phyloP scores from a whole-genome alignment of 2,329 filamentous ascomycete species.

The Microcera coccophila region DNA sequence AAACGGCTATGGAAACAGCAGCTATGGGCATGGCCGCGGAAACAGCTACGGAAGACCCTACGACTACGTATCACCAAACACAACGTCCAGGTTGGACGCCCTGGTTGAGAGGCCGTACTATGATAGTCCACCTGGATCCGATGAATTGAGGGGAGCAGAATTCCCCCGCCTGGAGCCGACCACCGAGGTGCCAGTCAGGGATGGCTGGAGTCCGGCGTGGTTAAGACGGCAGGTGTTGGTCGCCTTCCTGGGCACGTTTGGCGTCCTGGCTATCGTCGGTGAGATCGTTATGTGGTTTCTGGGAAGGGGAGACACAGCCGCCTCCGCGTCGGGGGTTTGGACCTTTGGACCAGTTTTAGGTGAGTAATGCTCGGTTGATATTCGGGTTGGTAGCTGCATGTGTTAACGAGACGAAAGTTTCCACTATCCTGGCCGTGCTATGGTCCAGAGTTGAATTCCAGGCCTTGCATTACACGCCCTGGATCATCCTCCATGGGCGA shows the following conservation, averaged over 20 bases:
- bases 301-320: conserved; percentile 16
- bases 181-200: conserved; percentile 19
- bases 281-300: conserved; percentile 25
- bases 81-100: conserved; percentile 14
- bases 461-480: conserved; percentile 26
- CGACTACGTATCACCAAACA: neutral
- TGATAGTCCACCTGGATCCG: conserved; percentile 18
- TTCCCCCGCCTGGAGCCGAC: conserved; percentile 8
- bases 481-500: conserved; percentile 26
- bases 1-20: neutral
- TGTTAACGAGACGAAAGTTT: conserved; percentile 15
- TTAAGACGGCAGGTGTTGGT: conserved; percentile 17
- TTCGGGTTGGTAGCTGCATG: neutral
- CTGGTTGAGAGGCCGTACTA: conserved; percentile 24
- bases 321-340: conserved; percentile 22
- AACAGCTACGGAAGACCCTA: neutral
- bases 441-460: conserved; percentile 29
- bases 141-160: conserved; percentile 11
- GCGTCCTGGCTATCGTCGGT: conserved; percentile 18
- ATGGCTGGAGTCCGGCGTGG: conserved; percentile 28
- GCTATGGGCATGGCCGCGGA: neutral
- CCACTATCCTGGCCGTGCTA: conserved; percentile 23
- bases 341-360: conserved; percentile 27
- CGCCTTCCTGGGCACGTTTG: conserved; percentile 19
- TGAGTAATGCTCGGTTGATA: conserved; percentile 16